These are phyloP conservation scores for Sphenostylis stenocarpa DNA, from an alignment of 306 rosid genomes.

Conservation along the genomic window DNA sequence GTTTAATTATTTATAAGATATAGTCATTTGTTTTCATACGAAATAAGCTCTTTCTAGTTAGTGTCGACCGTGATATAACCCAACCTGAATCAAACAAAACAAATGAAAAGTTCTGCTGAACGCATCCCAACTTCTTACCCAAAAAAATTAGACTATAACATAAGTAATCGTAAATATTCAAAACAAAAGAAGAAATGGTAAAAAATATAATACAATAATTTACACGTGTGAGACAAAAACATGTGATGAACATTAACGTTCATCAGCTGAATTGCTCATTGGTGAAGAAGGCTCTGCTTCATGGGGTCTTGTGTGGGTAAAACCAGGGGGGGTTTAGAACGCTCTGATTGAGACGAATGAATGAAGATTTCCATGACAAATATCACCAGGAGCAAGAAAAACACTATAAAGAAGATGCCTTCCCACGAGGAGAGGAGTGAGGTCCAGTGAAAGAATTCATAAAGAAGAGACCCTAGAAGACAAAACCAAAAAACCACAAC, in stretches of 20 bases:
- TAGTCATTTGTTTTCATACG: too few species aligned
- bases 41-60: too few species aligned
- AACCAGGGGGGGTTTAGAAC: conserved; percentile 41
- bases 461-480: conserved; percentile 44
- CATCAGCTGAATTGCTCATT: conserved; percentile 20
- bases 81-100: too few species aligned
- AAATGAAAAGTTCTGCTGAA: too few species aligned
- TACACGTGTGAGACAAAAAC: conserved; percentile 13
- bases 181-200: neutral
- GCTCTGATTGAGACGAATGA: conserved; percentile 61
- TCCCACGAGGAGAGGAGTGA: conserved; percentile 69
- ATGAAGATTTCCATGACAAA: conserved; percentile 67
- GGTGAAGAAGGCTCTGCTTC: conserved; percentile 51
- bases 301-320: conserved; percentile 46
- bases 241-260: neutral
- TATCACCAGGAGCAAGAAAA: conserved; percentile 48
- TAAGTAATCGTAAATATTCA: too few species aligned
- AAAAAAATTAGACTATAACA: neutral
- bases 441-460: conserved; percentile 46
- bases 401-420: conserved; percentile 50
- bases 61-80: too few species aligned
- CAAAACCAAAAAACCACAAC: conserved; percentile 60
- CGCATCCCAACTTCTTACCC: too few species aligned
- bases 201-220: neutral
- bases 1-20: too few species aligned